These are phyloP conservation scores for Xanthoconium purpureum DNA, from an alignment of 768 basidiomycete genomes.

Conservation along the genomic window DNA sequence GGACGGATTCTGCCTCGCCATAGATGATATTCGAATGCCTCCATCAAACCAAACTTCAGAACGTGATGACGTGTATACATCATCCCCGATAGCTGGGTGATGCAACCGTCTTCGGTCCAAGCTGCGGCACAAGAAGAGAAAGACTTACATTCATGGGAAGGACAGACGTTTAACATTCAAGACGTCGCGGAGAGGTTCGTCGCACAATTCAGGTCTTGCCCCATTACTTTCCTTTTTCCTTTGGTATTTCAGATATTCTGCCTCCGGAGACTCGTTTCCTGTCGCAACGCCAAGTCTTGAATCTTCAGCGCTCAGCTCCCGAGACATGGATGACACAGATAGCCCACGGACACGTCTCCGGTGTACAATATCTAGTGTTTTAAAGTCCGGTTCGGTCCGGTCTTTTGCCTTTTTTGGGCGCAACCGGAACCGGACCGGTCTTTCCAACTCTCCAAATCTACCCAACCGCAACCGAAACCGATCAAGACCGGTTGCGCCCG, in stretches of 20 bases:
- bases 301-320: too few relatives aligned
- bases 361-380: neutral
- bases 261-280: neutral
- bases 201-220: neutral
- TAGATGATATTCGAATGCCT: too few relatives aligned
- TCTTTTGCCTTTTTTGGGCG: too few relatives aligned
- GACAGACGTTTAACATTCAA: neutral
- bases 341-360: neutral
- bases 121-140: neutral
- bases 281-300: neutral
- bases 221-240: too few relatives aligned
- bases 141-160: neutral
- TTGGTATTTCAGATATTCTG: neutral
- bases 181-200: neutral
- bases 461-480: too few relatives aligned
- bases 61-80: neutral
- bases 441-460: too few relatives aligned
- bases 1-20: neutral
- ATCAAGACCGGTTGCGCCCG: too few relatives aligned
- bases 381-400: too few relatives aligned
- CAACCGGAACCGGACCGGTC: too few relatives aligned
- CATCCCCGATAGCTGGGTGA: neutral
- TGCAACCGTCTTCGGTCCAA: too few relatives aligned
- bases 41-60: neutral
- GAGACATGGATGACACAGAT: neutral